phyloP scores from a whole-genome alignment of 805 yeast genomes.

The Candida ovalis region DNA sequence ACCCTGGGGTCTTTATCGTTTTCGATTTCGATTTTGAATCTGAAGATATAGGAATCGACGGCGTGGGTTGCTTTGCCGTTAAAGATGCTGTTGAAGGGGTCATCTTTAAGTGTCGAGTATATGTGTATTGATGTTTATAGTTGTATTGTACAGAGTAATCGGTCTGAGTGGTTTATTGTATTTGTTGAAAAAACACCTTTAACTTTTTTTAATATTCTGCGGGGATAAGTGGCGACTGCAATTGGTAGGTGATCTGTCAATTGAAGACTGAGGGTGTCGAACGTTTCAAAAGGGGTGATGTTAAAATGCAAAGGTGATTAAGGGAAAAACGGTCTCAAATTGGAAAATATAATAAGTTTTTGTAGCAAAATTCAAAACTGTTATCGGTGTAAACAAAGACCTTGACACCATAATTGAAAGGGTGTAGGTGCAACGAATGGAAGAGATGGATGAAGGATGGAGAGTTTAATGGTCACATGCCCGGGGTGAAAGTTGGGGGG shows the following conservation, averaged over 20 bases:
- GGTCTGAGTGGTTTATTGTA: too few species aligned
- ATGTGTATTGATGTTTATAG: too few species aligned
- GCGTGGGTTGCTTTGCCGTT: background rate
- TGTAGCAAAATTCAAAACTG: too few species aligned
- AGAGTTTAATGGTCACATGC: background rate
- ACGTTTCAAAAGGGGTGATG: too few species aligned
- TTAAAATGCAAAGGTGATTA: too few species aligned
- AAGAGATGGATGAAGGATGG: background rate
- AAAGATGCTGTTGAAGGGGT: background rate
- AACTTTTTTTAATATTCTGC: background rate
- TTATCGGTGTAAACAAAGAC: too few species aligned
- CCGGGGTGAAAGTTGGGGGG: background rate
- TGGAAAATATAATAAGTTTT: too few species aligned
- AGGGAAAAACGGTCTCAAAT: too few species aligned
- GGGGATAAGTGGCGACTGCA: background rate
- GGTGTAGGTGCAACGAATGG: background rate
- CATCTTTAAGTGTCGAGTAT: too few species aligned
- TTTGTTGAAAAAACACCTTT: too few species aligned
- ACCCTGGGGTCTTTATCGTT: conserved; percentile 66
- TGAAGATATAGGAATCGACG: background rate
- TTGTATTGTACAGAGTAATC: too few species aligned
- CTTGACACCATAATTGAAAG: too few species aligned
- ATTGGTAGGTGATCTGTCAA: background rate
- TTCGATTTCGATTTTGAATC: conserved; percentile 30
- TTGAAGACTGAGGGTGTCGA: background rate